Evolutionary conservation across 2,329 filamentous ascomycete genomes (phyloP), one percentile per base, ranked within the genome.

Genomic region (Sporothrix euskadiensis): DNA sequence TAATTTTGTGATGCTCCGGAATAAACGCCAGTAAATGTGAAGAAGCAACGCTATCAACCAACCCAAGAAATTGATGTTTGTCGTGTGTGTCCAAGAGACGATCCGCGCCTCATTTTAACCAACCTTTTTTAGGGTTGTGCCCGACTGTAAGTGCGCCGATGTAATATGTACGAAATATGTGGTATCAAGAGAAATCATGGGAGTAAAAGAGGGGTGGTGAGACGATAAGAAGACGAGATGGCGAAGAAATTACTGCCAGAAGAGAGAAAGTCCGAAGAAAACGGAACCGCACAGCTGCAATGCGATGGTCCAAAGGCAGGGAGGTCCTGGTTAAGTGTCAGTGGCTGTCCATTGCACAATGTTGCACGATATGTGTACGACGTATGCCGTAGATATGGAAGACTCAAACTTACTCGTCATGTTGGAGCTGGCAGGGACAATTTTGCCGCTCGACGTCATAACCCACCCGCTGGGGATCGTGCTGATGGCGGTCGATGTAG

Each of bases 381-480:
- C 44, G 69, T 1, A 26, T n/a, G 26, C 22, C 44, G 69, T 1
- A 41, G 9, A 30, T 32, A 19, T 9, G 35, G 41, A 32, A 57
- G 3, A 71, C 3, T 9, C 4, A 70, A 78, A 76, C 77, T 26
- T 75, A 78, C 80, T 76, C 84, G 89, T 88, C 84, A 87, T 85
- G 79, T 88, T 89, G 83, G 89, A 88, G 82, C 87, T 88, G 77
- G 89, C 88, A 79, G 92, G 92, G 79, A 94, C 86, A 78, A 96
- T 90, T 84, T 94, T 95, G 80, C 93, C 93, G 77, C 89, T 88
- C 75, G 90, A 85, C 69, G 90, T 93, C 83, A 96, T 92, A 75
- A 90, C 88, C 93, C 93, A 97, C 74, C 92, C 93, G 78, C 86
- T 88, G 56, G 94, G 94, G 74, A 97, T 88, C 75, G 84, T 82